Base-by-base conservation (phyloP, 257 asterid genomes). In the Gentiana macrophylla region DNA sequence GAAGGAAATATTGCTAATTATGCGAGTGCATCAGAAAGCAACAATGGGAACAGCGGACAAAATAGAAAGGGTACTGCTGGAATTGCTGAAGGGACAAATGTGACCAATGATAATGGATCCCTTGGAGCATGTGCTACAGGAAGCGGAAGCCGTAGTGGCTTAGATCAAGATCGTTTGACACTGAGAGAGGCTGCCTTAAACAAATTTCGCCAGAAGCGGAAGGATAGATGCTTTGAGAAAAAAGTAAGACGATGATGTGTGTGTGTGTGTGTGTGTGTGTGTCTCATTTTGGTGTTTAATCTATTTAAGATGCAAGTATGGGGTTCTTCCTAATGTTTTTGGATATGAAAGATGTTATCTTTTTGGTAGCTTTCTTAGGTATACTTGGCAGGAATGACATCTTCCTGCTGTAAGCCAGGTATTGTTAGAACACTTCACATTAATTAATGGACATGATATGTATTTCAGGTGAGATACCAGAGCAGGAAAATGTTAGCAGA, bases 11-110 rank as follows among this genome's bases (percentile, higher is more conserved):
- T 72, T 36, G 77, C 77, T 45, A 63, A 74, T 54, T 78, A 74
- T 56, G 77, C 67, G 32, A 78, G 80, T 78, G 81, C 76, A 13
- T 76, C 81, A 11, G 81, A 78, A 53, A 72, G 81, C 64, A 65
- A 76, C 67, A 72, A 72, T 5, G 75, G 74, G 34, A 71, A 74
- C 62, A 67, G 71, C 50, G 80, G 67, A 53, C 74, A 71, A 50
- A 75, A 67, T 43, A 72, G 72, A 67, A 74, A 70, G 50, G 64
- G 70, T 32, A 77, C 67, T 8, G 61, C 74, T 69, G 71, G 75
- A 69, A 50, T 70, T 54, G 73, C 61, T 54, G 83, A 77, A 38
- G 80, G 68, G 66, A 66, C 69, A 47, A 74, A 74, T 38, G 24
- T 57, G 59, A 67, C 43, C 12, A 49, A 63, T 56, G 78, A 78